A percentile compares a stretch with the other conserved stretches of the same genome.
Evolutionary conservation across 2,329 filamentous ascomycete genomes (phyloP).

Genomic region (Fusarium paranaense): DNA sequence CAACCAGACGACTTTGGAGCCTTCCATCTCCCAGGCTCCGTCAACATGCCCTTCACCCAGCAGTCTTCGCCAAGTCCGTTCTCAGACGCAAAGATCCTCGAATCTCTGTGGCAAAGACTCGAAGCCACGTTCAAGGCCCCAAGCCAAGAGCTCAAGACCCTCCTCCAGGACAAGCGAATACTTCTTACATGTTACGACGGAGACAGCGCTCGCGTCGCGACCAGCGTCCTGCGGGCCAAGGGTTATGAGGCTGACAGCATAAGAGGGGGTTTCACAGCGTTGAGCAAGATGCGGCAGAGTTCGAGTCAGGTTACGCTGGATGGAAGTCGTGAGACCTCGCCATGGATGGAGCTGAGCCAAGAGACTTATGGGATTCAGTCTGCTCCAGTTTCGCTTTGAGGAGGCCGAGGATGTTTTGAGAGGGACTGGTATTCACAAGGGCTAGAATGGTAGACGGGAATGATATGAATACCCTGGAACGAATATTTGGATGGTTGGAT

Average conservation of each 20-base stretch:
- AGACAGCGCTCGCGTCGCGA: slow-evolving; percentile 65
- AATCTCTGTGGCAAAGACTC: slow-evolving; percentile 60
- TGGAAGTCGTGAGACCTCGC: neutral
- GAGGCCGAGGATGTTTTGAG: neutral
- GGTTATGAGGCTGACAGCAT: slow-evolving; percentile 60
- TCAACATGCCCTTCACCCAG: slow-evolving; percentile 58
- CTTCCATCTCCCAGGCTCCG: slow-evolving; percentile 57
- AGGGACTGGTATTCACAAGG: neutral
- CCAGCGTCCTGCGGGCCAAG: slow-evolving; percentile 64
- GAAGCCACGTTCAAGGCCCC: slow-evolving; percentile 55
- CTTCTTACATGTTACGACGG: slow-evolving; percentile 66
- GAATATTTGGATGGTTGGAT: neutral
- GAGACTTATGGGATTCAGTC: slow-evolving; percentile 15
- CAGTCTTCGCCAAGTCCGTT: slow-evolving; percentile 57
- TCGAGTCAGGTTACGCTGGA: neutral
- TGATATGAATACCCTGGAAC: neutral
- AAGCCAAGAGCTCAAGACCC: slow-evolving; percentile 23
- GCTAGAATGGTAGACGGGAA: neutral
- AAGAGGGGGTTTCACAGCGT: slow-evolving; percentile 61
- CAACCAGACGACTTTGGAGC: slow-evolving; percentile 54
- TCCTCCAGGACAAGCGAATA: slow-evolving; percentile 50
- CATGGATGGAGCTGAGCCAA: slow-evolving; percentile 17
- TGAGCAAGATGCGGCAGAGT: slow-evolving; percentile 25
- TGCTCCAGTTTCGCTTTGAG: slow-evolving; percentile 8
- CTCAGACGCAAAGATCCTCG: slow-evolving; percentile 55